Evolutionary conservation across 163 green algal species (phyloP), one percentile per base, ranked within the genome.

Genomic region (Chlamydomonas reinhardtii): DNA sequence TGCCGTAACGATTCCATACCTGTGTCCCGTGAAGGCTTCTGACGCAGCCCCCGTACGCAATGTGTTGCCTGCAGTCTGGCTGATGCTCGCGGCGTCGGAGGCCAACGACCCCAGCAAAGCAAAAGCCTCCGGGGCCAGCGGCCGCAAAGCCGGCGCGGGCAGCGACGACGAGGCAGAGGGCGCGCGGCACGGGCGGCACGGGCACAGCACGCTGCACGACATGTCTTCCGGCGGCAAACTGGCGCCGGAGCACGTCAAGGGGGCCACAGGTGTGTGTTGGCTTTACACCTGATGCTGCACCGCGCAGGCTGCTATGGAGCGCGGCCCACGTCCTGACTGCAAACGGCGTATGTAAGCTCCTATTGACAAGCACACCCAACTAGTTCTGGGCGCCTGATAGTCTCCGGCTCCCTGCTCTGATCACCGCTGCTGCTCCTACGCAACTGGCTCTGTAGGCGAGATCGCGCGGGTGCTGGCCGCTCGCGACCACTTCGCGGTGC

Each of bases 381-480:
- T 8, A 8, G 39, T 48, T 8, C 39, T 48, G 39, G 39, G 39
- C n/a, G n/a, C n/a, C n/a, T n/a, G n/a, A n/a, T n/a, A n/a, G n/a
- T n/a, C n/a, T n/a, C n/a, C n/a, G n/a, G n/a, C n/a, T n/a, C n/a
- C n/a, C n/a, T 48, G 39, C 39, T 48, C 39, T 14, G 39, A 14
- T 48, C 39, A 14, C 48, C 19, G 48, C 5, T 14, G 48, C 48
- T 19, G 48, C 48, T 12, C 1, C 48, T 56, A 56, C 14, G 48
- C 11, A 56, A 22, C 19, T 22, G 11, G 6, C 6, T 56, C 12
- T 1, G 9, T 43, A 84, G 77, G 77, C 52, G 77, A 84, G 31
- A 76, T 84, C 22, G 77, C 77, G 16, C 65, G 77, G 5, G 77
- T 84, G 66, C 77, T 84, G n/a, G 37, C 66, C 24, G 77, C 77